A percentile compares a stretch with the other conserved stretches of the same genome.
These are phyloP conservation scores for Malus asiatica DNA, from an alignment of 306 rosid genomes.

Conservation along the genomic window DNA sequence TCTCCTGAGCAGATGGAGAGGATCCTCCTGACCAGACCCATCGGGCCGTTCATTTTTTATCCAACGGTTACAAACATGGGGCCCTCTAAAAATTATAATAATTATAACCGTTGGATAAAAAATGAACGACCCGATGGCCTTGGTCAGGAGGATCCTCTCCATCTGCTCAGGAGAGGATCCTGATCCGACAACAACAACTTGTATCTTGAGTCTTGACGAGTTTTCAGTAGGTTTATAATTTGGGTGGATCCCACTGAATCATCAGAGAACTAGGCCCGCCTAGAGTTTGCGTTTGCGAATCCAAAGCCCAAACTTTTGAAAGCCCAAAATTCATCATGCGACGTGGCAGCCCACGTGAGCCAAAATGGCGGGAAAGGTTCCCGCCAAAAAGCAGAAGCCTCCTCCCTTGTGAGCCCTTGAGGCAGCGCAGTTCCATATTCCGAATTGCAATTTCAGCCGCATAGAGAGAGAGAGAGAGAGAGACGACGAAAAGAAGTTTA, in stretches of 20 bases:
- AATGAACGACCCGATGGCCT: no score
- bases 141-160: no score
- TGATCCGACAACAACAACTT: no score
- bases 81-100: no score
- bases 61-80: no score
- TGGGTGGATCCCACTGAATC: not conserved
- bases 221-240: not conserved
- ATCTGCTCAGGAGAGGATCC: no score
- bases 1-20: no score
- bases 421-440: not conserved
- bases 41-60: no score
- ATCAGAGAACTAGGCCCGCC: not conserved
- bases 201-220: not conserved
- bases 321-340: not conserved
- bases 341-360: not conserved
- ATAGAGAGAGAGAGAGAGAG: not conserved
- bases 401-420: not conserved
- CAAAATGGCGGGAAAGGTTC: slow-evolving; percentile 49
- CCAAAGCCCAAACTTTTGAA: not conserved
- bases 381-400: slow-evolving; percentile 35
- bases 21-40: no score
- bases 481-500: not conserved
- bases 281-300: not conserved
- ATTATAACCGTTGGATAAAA: no score
- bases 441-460: not conserved